Evolutionary conservation across 2,329 filamentous ascomycete species (phyloP).

Genomic region (Hymenoscyphus fraxineus): DNA sequence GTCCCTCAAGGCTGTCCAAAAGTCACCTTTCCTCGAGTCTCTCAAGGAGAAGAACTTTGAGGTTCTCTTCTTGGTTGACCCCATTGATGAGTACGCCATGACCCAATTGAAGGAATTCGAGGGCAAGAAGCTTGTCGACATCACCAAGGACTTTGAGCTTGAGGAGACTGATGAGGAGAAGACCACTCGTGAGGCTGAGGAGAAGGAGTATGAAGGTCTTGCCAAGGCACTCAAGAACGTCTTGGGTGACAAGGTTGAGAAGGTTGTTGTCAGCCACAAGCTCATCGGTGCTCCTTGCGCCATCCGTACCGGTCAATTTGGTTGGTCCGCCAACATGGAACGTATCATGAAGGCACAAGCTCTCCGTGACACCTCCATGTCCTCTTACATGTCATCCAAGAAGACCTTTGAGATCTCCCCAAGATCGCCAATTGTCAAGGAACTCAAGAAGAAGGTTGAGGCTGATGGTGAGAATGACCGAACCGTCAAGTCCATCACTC

Average conservation of each 20-base stretch:
- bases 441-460: conserved; percentile 99
- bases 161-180: conserved; percentile 99
- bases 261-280: conserved; percentile 99
- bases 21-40: conserved; percentile 97
- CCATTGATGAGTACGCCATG: conserved; percentile 57
- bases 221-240: conserved; percentile 99
- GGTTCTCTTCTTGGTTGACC: conserved; percentile 98
- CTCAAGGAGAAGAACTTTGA: conserved; percentile 99
- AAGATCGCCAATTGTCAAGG: conserved; percentile 95
- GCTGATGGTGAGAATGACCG: conserved; percentile 95
- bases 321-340: conserved; percentile 99
- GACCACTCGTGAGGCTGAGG: conserved; percentile 87
- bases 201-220: conserved; percentile 95
- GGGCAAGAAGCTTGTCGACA: conserved; percentile 99
- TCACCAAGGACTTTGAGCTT: conserved; percentile 99
- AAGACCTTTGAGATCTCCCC: conserved; percentile 99
- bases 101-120: conserved; percentile 83
- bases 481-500: conserved; percentile 98
- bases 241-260: conserved; percentile 98
- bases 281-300: conserved; percentile 90
- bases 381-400: conserved; percentile 99
- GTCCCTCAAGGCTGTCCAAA: conserved; percentile 95
- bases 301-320: conserved; percentile 99
- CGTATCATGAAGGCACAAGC: conserved; percentile 99
- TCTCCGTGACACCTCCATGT: conserved; percentile 99